Base-by-base conservation (phyloP, 805 yeast species). In the Danielia oregonensis region DNA sequence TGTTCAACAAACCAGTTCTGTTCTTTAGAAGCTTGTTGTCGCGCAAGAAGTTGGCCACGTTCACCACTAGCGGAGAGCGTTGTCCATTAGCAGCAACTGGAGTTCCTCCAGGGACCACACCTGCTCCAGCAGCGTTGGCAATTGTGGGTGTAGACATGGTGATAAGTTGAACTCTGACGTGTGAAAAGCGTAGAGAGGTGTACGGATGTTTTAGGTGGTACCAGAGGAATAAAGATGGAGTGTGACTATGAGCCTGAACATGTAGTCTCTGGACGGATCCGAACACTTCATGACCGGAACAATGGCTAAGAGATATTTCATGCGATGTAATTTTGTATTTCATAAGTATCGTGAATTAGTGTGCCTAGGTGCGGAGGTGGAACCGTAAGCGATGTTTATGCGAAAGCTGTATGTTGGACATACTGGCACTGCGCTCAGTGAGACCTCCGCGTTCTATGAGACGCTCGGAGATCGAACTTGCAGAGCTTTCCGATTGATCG, bases 1-100 rank as follows among this genome's bases (percentile, higher is more conserved):
- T 79, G 49, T 82, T 80, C 35, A 81, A 65, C n/a, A 81, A 58
- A 10, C 97, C 97, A 42, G 76, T 74, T 50, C 98, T 78, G 59
- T 82, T 84, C 54, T 91, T 93, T 43, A 91, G 68, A n/a, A 63
- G 59, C 22, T 65, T 55, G 57, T 84, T 74, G 47, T 77, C 75
- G 40, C 91, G 78, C 42, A 89, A 66, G 42, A 70, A 83, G 34
- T 74, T 71, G 25, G 95, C 96, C 29, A 91, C 62, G 12, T 82
- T 82, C 30, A 80, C 44, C 0, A 89, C 81, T 17, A 71, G 65
- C 1, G 86, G 86, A n/a, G 54, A 39, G n/a, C 44, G 43, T 18
- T 48, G 42, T 25, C 44, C 45, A n/a, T 43, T 33, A 8, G 38
- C 31, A 6, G 48, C 43, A 12, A 47, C 48, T 8, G 37, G 48